Conservation (phyloP, 768 basidiomycete genomes). For the Termitomyces sp. region DNA sequence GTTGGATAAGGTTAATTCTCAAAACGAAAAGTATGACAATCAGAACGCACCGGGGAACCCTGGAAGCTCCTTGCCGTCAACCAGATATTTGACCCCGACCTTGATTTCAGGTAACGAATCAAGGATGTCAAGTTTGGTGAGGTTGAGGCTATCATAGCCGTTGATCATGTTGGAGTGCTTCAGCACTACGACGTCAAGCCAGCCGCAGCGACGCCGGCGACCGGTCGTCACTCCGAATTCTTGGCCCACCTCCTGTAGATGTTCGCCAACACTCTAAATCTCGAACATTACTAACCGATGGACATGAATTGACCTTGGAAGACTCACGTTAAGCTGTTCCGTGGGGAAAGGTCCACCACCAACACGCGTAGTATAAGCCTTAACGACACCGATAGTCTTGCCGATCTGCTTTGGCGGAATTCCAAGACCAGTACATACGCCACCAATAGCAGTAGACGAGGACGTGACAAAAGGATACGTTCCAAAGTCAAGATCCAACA, state of each 20-base stretch:
- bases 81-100: conserved; percentile 75
- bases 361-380: conserved; percentile 97
- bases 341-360: conserved; percentile 99
- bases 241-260: conserved; percentile 89
- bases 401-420: conserved; percentile 89
- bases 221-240: conserved; percentile 96
- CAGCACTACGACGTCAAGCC: conserved; percentile 96
- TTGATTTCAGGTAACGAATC: conserved; percentile 86
- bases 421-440: conserved; percentile 96
- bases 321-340: conserved; percentile 83
- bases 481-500: conserved; percentile 98
- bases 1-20: neutral
- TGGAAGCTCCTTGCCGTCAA: conserved; percentile 73
- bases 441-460: conserved; percentile 89
- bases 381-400: conserved; percentile 89
- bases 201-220: conserved; percentile 89
- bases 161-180: conserved; percentile 92
- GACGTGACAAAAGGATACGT: conserved; percentile 99
- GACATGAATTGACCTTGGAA: neutral
- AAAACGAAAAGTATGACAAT: conserved; percentile 1
- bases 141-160: conserved; percentile 89
- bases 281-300: neutral
- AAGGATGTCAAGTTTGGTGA: conserved; percentile 95
- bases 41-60: conserved; percentile 81
- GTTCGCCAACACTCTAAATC: conserved; percentile 70